These are phyloP conservation scores for Margaritispora aquatica DNA, from an alignment of 495 filamentous ascomycete species.

Conservation along the genomic window DNA sequence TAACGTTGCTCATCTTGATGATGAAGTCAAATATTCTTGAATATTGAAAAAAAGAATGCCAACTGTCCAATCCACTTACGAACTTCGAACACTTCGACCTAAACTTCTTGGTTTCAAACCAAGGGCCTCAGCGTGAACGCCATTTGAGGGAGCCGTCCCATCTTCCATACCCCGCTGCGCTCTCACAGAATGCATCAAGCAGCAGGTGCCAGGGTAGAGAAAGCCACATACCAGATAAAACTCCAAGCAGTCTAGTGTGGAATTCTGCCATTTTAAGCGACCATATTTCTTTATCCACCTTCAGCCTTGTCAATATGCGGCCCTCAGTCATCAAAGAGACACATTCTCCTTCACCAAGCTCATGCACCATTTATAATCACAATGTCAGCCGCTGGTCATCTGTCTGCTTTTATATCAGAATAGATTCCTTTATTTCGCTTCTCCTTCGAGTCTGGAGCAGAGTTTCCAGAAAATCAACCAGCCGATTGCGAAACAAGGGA, in stretches of 20 bases:
- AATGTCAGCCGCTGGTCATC: too few relatives aligned
- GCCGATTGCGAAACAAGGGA: too few relatives aligned
- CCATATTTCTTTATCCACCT: neutral
- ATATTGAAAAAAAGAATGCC: neutral
- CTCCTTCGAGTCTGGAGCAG: too few relatives aligned
- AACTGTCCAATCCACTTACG: neutral
- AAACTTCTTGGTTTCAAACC: neutral
- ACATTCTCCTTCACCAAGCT: neutral
- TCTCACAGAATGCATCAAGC: neutral
- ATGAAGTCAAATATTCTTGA: neutral
- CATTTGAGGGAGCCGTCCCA: neutral
- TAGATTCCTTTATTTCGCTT: too few relatives aligned
- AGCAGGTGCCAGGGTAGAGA: neutral
- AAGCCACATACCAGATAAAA: neutral
- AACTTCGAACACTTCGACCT: neutral
- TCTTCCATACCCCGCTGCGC: neutral
- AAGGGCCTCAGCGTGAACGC: neutral
- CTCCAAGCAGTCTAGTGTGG: neutral
- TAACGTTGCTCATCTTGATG: conserved; percentile 9
- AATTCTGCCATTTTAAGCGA: neutral
- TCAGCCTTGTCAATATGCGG: neutral
- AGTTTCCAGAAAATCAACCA: too few relatives aligned
- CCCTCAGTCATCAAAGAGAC: neutral
- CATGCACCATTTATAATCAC: neutral
- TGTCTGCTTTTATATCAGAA: too few relatives aligned